Conservation (phyloP, 2,329 filamentous ascomycete genomes). For the Volutella citrinella region DNA sequence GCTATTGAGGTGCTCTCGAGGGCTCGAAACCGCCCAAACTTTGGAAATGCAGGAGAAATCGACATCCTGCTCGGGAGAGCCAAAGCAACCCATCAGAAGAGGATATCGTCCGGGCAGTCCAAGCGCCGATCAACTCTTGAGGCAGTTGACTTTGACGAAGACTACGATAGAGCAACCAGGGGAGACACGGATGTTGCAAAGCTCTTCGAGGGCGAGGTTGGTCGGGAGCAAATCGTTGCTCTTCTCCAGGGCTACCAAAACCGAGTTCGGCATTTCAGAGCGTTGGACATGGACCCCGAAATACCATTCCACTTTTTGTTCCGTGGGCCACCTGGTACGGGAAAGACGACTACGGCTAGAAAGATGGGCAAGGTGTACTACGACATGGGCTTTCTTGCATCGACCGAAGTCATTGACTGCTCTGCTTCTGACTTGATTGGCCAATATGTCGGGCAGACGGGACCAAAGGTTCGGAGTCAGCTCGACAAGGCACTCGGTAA, state of each 20-base stretch:
- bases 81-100: slow-evolving; percentile 20
- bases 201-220: slow-evolving; percentile 59
- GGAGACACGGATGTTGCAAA: slow-evolving; percentile 41
- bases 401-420: slow-evolving; percentile 58
- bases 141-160: slow-evolving; percentile 69
- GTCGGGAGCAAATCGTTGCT: slow-evolving; percentile 51
- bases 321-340: slow-evolving; percentile 63
- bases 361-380: slow-evolving; percentile 76
- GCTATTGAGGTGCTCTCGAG: slow-evolving; percentile 58
- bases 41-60: slow-evolving; percentile 73
- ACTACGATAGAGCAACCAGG: slow-evolving; percentile 47
- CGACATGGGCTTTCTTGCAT: slow-evolving; percentile 66
- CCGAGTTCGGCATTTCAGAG: slow-evolving; percentile 31
- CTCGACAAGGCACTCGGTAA: slow-evolving; percentile 62
- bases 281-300: slow-evolving; percentile 30
- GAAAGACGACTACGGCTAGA: slow-evolving; percentile 70
- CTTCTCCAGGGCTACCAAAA: slow-evolving; percentile 54
- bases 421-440: slow-evolving; percentile 69
- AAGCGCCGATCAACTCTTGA: slow-evolving; percentile 63
- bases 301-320: slow-evolving; percentile 70
- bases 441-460: slow-evolving; percentile 66
- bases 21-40: slow-evolving; percentile 62
- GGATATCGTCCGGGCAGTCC: slow-evolving; percentile 14
- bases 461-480: slow-evolving; percentile 57
- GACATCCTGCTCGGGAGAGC: slow-evolving; percentile 43